Percentiles rank a stretch among this genome's conserved stretches.
phyloP scores from a whole-genome alignment of 2,329 filamentous ascomycete species.

The Zelopaecilomyces penicillatus region DNA sequence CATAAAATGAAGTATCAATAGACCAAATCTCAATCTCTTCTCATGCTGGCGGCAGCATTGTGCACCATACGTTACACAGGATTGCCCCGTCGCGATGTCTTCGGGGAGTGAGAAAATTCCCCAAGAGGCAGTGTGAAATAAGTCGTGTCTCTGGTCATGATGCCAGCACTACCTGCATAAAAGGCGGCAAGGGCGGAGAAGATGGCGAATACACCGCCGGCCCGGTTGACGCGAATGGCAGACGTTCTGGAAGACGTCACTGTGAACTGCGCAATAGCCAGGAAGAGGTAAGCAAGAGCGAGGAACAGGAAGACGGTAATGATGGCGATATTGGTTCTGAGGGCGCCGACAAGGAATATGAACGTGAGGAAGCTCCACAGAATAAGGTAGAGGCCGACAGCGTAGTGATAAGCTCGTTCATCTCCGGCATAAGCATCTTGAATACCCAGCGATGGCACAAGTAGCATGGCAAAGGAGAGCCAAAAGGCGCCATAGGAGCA shows the following conservation, averaged over 20 bases:
- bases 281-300: constrained; percentile 48
- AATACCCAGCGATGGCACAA: constrained; percentile 44
- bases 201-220: constrained; percentile 30
- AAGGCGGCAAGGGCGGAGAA: constrained; percentile 29
- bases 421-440: constrained; percentile 33
- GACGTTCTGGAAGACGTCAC: constrained; percentile 24
- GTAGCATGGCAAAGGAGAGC: constrained; percentile 51
- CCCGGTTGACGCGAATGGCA: constrained; percentile 36
- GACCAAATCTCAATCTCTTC: too few species aligned
- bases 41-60: too few species aligned
- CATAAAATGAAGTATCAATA: too few species aligned
- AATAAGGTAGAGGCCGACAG: constrained; percentile 50
- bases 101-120: constrained; percentile 16
- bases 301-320: constrained; percentile 50
- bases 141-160: constrained; percentile 34
- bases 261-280: constrained; percentile 49
- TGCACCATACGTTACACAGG: too few species aligned
- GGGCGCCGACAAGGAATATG: constrained; percentile 45
- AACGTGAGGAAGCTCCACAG: constrained; percentile 52
- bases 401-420: constrained; percentile 34
- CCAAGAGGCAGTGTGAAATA: constrained; percentile 33
- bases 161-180: constrained; percentile 30
- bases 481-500: constrained; percentile 55
- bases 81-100: too few species aligned
- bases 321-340: constrained; percentile 51